phyloP scores from a whole-genome alignment of 2,329 filamentous ascomycete genomes.

The Ceratocystis huliohia region DNA sequence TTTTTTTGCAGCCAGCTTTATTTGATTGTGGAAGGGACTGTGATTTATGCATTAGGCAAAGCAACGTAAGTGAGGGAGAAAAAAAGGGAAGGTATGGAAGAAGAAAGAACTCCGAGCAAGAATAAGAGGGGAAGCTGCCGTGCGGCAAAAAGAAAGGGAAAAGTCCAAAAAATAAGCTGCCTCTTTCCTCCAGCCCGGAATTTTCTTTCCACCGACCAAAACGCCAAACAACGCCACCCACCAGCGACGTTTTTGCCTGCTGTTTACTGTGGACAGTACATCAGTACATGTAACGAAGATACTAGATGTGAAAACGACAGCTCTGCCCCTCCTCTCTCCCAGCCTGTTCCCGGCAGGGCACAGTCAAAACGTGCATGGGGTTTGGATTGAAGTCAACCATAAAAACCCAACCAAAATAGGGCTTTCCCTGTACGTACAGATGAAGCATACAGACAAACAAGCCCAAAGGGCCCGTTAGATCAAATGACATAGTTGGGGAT shows the following conservation, averaged over 20 bases:
- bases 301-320: not conserved
- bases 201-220: slow-evolving; percentile 2
- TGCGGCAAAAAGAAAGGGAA: not conserved
- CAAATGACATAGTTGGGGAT: not conserved
- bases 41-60: slow-evolving; percentile 10
- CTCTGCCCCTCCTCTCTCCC: not conserved
- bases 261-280: not conserved
- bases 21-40: slow-evolving; percentile 8
- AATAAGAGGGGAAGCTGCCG: slow-evolving; percentile 6
- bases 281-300: not conserved
- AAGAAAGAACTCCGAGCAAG: slow-evolving; percentile 4
- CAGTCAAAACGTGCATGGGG: slow-evolving; percentile 8
- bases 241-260: not conserved
- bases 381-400: not conserved
- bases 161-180: not conserved
- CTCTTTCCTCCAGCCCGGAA: not conserved
- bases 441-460: not conserved
- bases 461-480: not conserved
- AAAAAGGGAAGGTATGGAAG: not conserved
- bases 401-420: not conserved
- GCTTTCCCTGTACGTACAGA: not conserved
- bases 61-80: not conserved
- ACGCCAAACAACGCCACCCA: not conserved
- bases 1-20: not conserved
- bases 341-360: not conserved